A percentile compares a stretch with the other conserved stretches of the same genome.
These are phyloP conservation scores for Tuber melanosporum DNA, from an alignment of 495 filamentous ascomycete genomes.

Conservation along the genomic window DNA sequence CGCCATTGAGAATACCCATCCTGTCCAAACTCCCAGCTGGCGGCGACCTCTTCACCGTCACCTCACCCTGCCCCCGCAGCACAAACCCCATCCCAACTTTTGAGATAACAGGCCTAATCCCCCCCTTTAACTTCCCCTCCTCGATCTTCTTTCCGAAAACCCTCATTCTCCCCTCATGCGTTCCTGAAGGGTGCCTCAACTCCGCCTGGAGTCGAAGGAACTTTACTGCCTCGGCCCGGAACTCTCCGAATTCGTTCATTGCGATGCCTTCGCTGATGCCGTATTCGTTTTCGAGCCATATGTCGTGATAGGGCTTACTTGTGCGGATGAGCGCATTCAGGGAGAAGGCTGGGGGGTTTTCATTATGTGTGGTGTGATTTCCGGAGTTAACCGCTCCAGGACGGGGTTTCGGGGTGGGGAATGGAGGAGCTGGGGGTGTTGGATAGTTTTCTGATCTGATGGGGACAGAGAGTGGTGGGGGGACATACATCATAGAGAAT, in stretches of 20 bases:
- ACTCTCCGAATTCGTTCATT: neutral
- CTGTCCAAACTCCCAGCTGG: neutral
- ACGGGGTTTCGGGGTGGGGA: neutral
- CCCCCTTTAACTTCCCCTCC: neutral
- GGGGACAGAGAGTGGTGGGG: neutral
- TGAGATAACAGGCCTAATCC: neutral
- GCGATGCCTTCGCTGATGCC: neutral
- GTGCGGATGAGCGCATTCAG: neutral
- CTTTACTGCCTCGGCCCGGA: neutral
- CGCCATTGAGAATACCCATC: neutral
- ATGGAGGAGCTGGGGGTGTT: neutral
- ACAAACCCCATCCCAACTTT: neutral
- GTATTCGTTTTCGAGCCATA: neutral
- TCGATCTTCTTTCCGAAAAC: neutral
- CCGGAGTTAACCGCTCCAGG: neutral
- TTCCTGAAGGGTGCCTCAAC: neutral
- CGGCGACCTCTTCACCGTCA: neutral
- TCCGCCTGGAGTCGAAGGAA: neutral
- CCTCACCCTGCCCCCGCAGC: neutral
- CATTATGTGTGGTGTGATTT: neutral
- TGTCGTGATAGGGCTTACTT: neutral
- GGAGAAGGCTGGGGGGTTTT: neutral
- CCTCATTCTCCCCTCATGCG: neutral
- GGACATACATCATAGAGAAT: neutral
- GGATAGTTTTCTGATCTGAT: neutral